A percentile compares a stretch with the other conserved stretches of the same genome.
Evolutionary conservation across 2,329 filamentous ascomycete species (phyloP).

Genomic region (Leptographium lundbergii): DNA sequence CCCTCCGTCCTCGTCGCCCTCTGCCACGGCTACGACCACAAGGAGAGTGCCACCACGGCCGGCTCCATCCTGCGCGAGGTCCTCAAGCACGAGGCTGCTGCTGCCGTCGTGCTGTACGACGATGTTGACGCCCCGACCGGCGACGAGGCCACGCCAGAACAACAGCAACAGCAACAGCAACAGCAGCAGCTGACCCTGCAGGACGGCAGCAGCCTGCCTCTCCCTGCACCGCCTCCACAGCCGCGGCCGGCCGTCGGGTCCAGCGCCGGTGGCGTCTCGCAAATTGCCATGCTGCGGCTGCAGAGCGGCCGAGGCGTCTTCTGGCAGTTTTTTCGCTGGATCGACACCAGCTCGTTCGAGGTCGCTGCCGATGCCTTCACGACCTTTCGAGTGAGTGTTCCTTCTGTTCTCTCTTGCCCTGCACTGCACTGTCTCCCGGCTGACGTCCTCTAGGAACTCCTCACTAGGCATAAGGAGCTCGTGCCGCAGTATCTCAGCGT

Average conservation of each 20-base stretch:
- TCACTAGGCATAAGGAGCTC: slow-evolving; percentile 87
- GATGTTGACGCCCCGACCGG: slow-evolving; percentile 51
- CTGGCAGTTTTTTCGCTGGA: slow-evolving; percentile 96
- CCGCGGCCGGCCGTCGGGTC: slow-evolving; percentile 31
- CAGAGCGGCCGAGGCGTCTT: slow-evolving; percentile 79
- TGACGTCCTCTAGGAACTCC: slow-evolving; percentile 46
- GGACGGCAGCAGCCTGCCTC: not conserved
- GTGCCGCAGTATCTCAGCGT: slow-evolving; percentile 77
- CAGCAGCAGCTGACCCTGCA: not conserved
- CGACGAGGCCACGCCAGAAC: no score
- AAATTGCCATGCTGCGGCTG: slow-evolving; percentile 61
- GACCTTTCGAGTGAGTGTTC: slow-evolving; percentile 52
- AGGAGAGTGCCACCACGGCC: slow-evolving; percentile 83
- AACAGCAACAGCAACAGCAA: no score
- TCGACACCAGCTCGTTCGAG: slow-evolving; percentile 92
- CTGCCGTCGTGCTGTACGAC: slow-evolving; percentile 85
- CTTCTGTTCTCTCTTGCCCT: not conserved
- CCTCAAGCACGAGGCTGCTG: slow-evolving; percentile 77
- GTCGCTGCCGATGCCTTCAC: slow-evolving; percentile 96
- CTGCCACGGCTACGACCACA: slow-evolving; percentile 79
- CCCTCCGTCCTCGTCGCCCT: slow-evolving; percentile 80
- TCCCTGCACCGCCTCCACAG: not conserved
- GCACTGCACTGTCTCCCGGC: not conserved
- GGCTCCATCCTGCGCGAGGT: slow-evolving; percentile 83
- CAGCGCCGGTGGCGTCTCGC: slow-evolving; percentile 60